Percentiles rank a stretch among this genome's conserved stretches.
Evolutionary conservation across 139 green algal species (phyloP).

Genomic region (Picochlorum sp.): DNA sequence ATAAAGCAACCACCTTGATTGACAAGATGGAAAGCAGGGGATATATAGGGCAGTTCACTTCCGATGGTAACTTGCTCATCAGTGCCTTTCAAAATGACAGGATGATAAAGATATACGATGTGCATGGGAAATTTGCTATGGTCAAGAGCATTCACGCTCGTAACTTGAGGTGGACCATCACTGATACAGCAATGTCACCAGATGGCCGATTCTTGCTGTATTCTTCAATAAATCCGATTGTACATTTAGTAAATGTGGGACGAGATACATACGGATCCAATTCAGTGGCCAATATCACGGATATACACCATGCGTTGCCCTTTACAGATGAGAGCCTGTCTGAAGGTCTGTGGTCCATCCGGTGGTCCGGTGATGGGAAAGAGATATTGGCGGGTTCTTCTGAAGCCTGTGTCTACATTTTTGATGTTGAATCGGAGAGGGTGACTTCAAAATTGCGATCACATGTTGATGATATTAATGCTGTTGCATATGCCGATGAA

Average conservation of each 20-base stretch:
- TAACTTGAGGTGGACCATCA: conserved; percentile 62
- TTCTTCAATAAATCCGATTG: conserved; percentile 48
- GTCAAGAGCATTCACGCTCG: conserved; percentile 63
- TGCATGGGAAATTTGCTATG: conserved; percentile 40
- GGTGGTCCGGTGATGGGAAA: conserved; percentile 29
- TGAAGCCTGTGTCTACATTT: conserved; percentile 58
- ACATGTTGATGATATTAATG: conserved; percentile 86
- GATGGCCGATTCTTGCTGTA: conserved; percentile 77
- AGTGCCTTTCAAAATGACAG: conserved; percentile 45
- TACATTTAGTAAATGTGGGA: conserved; percentile 56
- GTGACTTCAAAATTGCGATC: conserved; percentile 17
- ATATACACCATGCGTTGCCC: conserved; percentile 55
- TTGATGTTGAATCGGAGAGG: conserved; percentile 54
- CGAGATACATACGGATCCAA: conserved; percentile 10
- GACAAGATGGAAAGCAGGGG: conserved; percentile 51
- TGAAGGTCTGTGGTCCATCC: conserved; percentile 45
- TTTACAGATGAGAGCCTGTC: conserved; percentile 16
- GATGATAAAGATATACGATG: conserved; percentile 64
- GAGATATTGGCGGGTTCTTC: conserved; percentile 68
- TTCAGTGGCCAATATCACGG: conserved; percentile 39
- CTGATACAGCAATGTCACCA: conserved; percentile 66
- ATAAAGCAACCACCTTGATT: conserved; percentile 15
- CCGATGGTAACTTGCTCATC: conserved; percentile 31
- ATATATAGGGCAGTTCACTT: conserved; percentile 88
- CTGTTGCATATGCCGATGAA: conserved; percentile 62